A percentile compares a stretch with the other conserved stretches of the same genome.
Evolutionary conservation across 1,139 yeast genomes (phyloP).

Genomic region (Candida glucosophila): DNA sequence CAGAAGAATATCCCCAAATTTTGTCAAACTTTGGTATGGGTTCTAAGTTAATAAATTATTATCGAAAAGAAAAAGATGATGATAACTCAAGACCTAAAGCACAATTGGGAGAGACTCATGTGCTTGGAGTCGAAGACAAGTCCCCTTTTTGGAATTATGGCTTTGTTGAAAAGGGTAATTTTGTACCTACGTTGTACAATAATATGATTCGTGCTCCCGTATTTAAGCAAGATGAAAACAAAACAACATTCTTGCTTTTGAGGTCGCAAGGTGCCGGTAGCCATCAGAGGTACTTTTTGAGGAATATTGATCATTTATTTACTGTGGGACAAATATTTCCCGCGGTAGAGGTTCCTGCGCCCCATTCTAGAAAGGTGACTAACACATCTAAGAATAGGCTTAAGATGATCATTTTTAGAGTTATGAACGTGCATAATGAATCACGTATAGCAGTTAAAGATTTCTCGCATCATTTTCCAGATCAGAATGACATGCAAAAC

Average conservation of each 20-base stretch:
- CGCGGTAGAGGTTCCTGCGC: constrained; percentile 93
- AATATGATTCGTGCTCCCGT: constrained; percentile 90
- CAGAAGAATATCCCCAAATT: constrained; percentile 83
- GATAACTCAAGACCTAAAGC: constrained; percentile 85
- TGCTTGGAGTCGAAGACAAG: constrained; percentile 87
- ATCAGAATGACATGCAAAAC: constrained; percentile 95
- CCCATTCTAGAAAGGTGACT: constrained; percentile 93
- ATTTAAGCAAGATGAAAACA: constrained; percentile 70
- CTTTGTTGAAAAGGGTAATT: constrained; percentile 87
- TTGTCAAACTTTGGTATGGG: constrained; percentile 95
- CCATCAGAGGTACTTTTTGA: constrained; percentile 43
- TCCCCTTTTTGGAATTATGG: constrained; percentile 99
- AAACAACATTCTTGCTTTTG: constrained; percentile 76
- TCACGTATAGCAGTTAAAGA: constrained; percentile 81
- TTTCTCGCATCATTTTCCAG: constrained; percentile 89
- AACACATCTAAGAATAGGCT: constrained; percentile 85
- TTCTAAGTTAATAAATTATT: constrained; percentile 84
- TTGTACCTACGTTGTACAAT: constrained; percentile 89
- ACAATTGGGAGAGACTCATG: constrained; percentile 90
- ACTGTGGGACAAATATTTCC: constrained; percentile 93
- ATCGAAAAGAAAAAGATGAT: constrained; percentile 73
- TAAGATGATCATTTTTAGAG: constrained; percentile 89
- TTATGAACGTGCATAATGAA: constrained; percentile 67
- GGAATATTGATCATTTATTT: constrained; percentile 64
- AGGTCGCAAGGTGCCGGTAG: constrained; percentile 75